phyloP scores from a whole-genome alignment of 192 early-diverging fungal genomes.

The Haplosporangium gracile region DNA sequence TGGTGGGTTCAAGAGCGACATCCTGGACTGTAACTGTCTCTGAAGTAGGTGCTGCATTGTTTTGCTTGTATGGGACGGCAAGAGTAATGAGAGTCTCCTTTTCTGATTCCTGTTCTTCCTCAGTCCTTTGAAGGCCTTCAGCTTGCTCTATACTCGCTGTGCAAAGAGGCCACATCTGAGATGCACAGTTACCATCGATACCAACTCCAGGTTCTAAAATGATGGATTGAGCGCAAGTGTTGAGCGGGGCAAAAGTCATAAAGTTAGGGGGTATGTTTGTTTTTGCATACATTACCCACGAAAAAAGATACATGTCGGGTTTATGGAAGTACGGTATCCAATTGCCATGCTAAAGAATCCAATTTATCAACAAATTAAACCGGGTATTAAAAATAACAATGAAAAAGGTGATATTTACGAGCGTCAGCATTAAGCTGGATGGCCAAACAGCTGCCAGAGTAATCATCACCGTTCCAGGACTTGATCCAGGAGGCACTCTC shows the following conservation, averaged over 20 bases:
- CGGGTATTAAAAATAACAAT: background rate
- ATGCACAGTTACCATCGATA: slow-evolving; percentile 17
- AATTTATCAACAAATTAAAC: background rate
- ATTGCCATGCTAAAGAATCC: no score
- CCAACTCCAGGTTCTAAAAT: slow-evolving; percentile 14
- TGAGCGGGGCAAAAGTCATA: background rate
- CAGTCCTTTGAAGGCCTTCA: background rate
- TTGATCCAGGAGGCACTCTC: slow-evolving; percentile 40
- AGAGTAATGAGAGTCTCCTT: slow-evolving; percentile 3
- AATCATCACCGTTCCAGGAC: slow-evolving; percentile 44
- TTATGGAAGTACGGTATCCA: no score
- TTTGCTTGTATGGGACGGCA: slow-evolving; percentile 5
- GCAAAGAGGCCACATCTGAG: slow-evolving; percentile 35
- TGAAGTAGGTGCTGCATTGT: background rate
- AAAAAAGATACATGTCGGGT: background rate
- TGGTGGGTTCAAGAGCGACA: background rate
- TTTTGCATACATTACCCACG: background rate
- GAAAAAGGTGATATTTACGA: slow-evolving; percentile 13
- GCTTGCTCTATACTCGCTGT: slow-evolving; percentile 1
- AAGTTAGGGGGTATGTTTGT: background rate
- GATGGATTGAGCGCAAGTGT: background rate
- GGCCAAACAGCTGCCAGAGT: slow-evolving; percentile 30
- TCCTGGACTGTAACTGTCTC: background rate
- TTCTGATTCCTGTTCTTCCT: background rate
- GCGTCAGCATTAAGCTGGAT: background rate